Base-by-base conservation (phyloP, 148 eudicot genomes). In the Amaranthus hypochondriacus region DNA sequence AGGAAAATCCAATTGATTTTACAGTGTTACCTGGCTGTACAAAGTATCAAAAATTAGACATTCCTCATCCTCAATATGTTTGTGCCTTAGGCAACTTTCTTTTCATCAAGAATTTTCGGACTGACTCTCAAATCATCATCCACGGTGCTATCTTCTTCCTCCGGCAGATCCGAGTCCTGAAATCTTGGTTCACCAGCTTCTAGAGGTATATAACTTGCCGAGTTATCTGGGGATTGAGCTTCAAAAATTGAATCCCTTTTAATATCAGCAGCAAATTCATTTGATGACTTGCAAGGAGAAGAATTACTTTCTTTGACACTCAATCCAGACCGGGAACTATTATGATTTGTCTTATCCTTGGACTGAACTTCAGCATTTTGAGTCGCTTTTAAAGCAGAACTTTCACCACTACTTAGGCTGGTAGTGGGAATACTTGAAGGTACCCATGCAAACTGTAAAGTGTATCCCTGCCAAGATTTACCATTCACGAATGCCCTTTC, bases 401-500 rank as follows among this genome's bases (percentile, higher is more conserved):
- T 89, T 70, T 83, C 97, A 61, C 82, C 77, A 56, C 78, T 73
- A 72, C 79, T 76, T 68, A 58, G 70, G 69, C 66, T 83, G 59
- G 75, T 83, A 59, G 83, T 56, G 48, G 82, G 58, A 75, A 69
- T 80, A 80, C 69, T 81, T 14, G 88, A 70, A 43, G 81, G 71
- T 68, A 82, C 68, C 98, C 98, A 92, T 68, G 75, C 72, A 58
- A 92, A 86, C 68, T 83, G 88, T 84, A 92, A 80, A 66, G 69
- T 81, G 66, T 87, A 80, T 58, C 90, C 93, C 60, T 87, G 76
- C 92, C 91, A 92, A 78, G 77, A 70, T 86, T 83, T 90, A 21
- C 93, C 93, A 76, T 79, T 82, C 66, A 77, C 39, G 66, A 89
- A 93, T 67, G 96, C 98, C 82, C 75, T 87, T 81, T 93, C 98